These are phyloP conservation scores for Cadophora sp. DNA, from an alignment of 2,329 filamentous ascomycete genomes.

Conservation along the genomic window DNA sequence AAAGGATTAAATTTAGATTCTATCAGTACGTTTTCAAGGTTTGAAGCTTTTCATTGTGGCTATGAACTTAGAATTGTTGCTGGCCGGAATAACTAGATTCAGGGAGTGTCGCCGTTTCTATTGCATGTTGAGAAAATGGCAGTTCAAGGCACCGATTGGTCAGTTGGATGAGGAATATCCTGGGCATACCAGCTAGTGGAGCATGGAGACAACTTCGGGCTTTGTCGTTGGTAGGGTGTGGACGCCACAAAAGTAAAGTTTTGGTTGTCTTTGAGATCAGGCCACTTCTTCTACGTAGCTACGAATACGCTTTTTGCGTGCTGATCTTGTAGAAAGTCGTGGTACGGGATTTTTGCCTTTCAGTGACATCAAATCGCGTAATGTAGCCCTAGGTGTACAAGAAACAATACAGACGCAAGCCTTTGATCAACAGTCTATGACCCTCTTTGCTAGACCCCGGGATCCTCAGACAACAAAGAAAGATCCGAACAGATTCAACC, in stretches of 20 bases:
- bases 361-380: not conserved
- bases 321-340: not conserved
- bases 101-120: not conserved
- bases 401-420: not conserved
- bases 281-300: not conserved
- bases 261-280: not conserved
- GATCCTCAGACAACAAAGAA: not conserved
- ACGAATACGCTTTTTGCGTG: not conserved
- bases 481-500: not conserved
- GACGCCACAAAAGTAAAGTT: not conserved
- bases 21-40: not conserved
- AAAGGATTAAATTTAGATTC: conserved; percentile 1
- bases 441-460: not conserved
- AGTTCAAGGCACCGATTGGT: not conserved
- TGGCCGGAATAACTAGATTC: not conserved
- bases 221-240: not conserved
- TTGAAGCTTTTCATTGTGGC: not conserved
- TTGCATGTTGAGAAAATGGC: not conserved
- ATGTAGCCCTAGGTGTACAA: not conserved
- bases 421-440: not conserved
- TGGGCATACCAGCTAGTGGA: not conserved
- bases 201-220: not conserved
- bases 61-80: not conserved
- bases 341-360: not conserved
- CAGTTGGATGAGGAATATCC: too few species aligned